Conservation (phyloP, 83 land plant species). For the Picea engelmannii region DNA sequence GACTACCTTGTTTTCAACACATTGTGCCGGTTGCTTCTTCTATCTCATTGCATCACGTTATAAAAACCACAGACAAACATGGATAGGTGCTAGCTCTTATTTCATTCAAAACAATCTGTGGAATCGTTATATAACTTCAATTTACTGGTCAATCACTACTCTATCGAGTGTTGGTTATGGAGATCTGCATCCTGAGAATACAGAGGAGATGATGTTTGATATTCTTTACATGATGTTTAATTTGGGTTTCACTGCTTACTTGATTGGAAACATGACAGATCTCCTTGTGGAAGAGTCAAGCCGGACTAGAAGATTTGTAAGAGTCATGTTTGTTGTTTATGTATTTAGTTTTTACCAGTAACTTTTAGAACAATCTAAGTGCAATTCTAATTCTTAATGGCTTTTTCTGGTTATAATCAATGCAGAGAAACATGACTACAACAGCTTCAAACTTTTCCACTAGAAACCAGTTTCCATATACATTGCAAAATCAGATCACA, state of each 20-base stretch:
- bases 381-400: neutral
- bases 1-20: no score
- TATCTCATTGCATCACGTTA: no score
- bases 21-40: no score
- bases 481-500: constrained; percentile 1
- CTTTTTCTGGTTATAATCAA: no score
- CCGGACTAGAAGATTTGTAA: constrained; percentile 70
- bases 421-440: constrained; percentile 9
- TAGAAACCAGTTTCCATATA: neutral
- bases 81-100: constrained; percentile 35
- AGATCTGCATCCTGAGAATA: constrained; percentile 63
- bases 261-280: constrained; percentile 82
- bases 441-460: constrained; percentile 7
- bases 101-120: neutral
- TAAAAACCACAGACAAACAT: neutral
- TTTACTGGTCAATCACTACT: no score
- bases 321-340: no score
- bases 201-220: constrained; percentile 34
- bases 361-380: no score
- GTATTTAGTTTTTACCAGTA: no score
- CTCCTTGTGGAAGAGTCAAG: constrained; percentile 66
- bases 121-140: no score
- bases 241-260: constrained; percentile 61
- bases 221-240: constrained; percentile 65
- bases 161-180: constrained; percentile 51